Evolutionary conservation across 495 filamentous ascomycete species (phyloP).

Genomic region (Talaromyces trachyspermus): DNA sequence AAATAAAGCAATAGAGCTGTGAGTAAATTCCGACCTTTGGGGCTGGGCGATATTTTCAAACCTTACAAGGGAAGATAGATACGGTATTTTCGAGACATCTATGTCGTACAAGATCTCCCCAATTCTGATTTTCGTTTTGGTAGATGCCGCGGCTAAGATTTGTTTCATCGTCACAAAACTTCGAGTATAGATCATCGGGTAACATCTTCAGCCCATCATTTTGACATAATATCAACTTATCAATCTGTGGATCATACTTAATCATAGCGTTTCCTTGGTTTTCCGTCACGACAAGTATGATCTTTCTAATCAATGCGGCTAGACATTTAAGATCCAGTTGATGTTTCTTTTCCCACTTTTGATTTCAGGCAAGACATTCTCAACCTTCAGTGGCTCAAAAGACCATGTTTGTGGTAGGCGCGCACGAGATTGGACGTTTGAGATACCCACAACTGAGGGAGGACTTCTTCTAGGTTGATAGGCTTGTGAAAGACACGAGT

Average conservation of each 20-base stretch:
- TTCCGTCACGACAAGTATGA: slow-evolving; percentile 21
- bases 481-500: slow-evolving; percentile 31
- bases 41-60: slow-evolving; percentile 13
- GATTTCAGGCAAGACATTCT: slow-evolving; percentile 29
- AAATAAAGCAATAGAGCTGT: slow-evolving; percentile 18
- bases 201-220: neutral
- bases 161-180: neutral
- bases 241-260: neutral
- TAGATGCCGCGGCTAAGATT: neutral
- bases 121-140: slow-evolving; percentile 1
- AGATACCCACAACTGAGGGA: slow-evolving; percentile 43
- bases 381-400: slow-evolving; percentile 29
- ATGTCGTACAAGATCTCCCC: slow-evolving; percentile 1
- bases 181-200: neutral
- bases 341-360: slow-evolving; percentile 32
- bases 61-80: neutral
- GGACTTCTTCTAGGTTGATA: slow-evolving; percentile 29
- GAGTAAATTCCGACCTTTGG: slow-evolving; percentile 18
- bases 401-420: slow-evolving; percentile 37
- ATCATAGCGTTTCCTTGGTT: no score
- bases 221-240: slow-evolving; percentile 1
- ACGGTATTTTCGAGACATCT: slow-evolving; percentile 2
- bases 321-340: slow-evolving; percentile 25
- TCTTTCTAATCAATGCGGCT: slow-evolving; percentile 26
- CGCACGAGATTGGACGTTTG: slow-evolving; percentile 42